Percentiles rank a stretch among this genome's conserved stretches.
These are phyloP conservation scores for Fusarium poae DNA, from an alignment of 2,329 filamentous ascomycete species.

Conservation along the genomic window DNA sequence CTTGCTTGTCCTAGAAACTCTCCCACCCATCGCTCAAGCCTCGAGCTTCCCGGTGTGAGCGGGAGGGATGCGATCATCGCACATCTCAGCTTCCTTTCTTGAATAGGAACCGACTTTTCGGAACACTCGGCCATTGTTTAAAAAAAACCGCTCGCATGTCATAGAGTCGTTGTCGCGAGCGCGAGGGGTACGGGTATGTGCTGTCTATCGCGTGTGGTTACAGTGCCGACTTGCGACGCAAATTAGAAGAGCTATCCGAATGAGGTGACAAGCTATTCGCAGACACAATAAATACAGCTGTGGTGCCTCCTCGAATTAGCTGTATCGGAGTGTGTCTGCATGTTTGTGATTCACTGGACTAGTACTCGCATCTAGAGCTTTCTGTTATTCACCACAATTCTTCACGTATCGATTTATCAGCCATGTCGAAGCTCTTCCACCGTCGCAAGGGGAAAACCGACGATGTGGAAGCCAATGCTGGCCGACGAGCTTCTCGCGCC, in stretches of 20 bases:
- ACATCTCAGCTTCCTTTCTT: conserved; percentile 15
- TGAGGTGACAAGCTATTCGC: conserved; percentile 1
- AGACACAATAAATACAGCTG: conserved; percentile 28
- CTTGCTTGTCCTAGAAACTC: not conserved
- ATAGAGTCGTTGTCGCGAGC: conserved; percentile 11
- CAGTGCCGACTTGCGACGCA: not conserved
- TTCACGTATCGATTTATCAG: not conserved
- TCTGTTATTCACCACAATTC: not conserved
- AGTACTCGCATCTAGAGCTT: not conserved
- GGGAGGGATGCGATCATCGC: conserved; percentile 4
- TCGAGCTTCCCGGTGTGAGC: conserved; percentile 4
- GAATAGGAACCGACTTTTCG: not conserved
- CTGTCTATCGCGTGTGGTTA: not conserved
- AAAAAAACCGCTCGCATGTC: conserved; percentile 21
- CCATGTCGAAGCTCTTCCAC: conserved; percentile 31
- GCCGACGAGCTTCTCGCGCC: conserved; percentile 24
- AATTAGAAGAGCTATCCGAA: conserved; percentile 2
- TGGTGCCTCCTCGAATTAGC: not conserved
- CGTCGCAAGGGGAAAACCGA: conserved; percentile 27
- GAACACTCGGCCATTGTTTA: conserved; percentile 26
- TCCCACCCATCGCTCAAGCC: not conserved
- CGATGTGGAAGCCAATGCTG: conserved; percentile 28
- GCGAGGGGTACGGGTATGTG: not conserved
- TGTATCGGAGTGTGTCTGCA: not conserved
- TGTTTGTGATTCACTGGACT: not conserved